Evolutionary conservation across 225 moss, liverwort and hornwort species (phyloP), one percentile per base, ranked within the genome.

Genomic region (Sphagnum contortum): DNA sequence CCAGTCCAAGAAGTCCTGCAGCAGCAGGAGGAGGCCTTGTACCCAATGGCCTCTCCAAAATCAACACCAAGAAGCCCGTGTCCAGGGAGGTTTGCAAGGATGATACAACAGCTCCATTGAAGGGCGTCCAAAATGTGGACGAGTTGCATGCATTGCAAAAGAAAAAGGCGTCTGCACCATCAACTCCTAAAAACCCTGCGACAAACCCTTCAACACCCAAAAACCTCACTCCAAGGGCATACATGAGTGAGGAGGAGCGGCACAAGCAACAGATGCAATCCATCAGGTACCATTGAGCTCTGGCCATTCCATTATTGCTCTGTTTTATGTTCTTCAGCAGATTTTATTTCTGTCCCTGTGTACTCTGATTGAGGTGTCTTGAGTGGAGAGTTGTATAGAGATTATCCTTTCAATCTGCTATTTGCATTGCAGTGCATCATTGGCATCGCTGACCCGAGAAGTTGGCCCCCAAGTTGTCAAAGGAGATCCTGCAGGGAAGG

Each of bases 371-470:
- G 10, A 61, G 48, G 3, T 48, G 29, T 29, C 29, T 29, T 29
- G 29, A 29, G 29, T 29, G 29, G 29, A 29, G 29, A 29, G 29
- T 29, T 29, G 0, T 29, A 29, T 29, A 29, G 29, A 29, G 29
- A 29, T 29, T 29, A 29, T 29, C 29, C 29, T 29, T 29, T 29
- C 29, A 29, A 29, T 29, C 29, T 29, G 29, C 29, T 29, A 47
- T 5, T 54, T 8, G 14, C n/a, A 65, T 68, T 70, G 70, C 88
- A 96, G 96, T 63, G 45, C 91, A 47, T 98, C 96, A 8, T 76
- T 98, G 80, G 96, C 96, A 44, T 98, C 96, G 3, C 68, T 98
- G 72, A 98, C 98, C 49, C 92, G 98, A 49, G 98, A 98, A 59
- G 81, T 70, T 63, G 98, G 98, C 47, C 98, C 98, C 12, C 98